phyloP scores from a whole-genome alignment of 2,329 filamentous ascomycete genomes.

The Fonsecaea pugnacius region DNA sequence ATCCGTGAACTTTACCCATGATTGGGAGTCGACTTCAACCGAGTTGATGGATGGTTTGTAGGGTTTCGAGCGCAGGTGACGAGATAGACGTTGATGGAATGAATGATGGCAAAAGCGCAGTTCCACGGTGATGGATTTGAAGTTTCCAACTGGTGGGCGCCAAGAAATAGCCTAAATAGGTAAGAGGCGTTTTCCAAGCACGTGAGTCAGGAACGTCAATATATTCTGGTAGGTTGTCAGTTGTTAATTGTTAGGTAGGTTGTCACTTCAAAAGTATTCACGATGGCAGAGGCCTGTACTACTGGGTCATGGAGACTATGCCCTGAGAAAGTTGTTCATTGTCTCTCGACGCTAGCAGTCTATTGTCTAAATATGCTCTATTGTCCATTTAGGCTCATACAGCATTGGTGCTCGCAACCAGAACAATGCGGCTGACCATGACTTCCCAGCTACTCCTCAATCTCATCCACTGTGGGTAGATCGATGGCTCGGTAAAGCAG shows the following conservation, averaged over 20 bases:
- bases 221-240: background rate
- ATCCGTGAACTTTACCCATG: constrained; percentile 90
- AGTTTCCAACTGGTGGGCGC: constrained; percentile 18
- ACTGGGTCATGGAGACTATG: background rate
- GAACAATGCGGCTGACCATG: background rate
- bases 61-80: constrained; percentile 5
- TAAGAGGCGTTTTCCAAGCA: background rate
- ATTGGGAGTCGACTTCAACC: constrained; percentile 53
- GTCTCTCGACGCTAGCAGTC: background rate
- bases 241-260: too few species aligned
- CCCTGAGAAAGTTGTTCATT: background rate
- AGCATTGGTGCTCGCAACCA: background rate
- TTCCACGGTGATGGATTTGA: constrained; percentile 16
- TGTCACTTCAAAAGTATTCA: background rate
- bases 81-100: constrained; percentile 11
- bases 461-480: constrained; percentile 50
- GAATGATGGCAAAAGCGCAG: constrained; percentile 8
- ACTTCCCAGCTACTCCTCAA: constrained; percentile 29
- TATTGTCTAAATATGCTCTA: constrained; percentile 14
- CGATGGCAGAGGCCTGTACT: background rate
- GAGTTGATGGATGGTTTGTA: constrained; percentile 24
- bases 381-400: background rate
- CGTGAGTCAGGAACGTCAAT: background rate
- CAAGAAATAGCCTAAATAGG: constrained; percentile 6
- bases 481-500: constrained; percentile 57